Conservation (phyloP, 179 eudicot species). For the Amaranthus tricolor region DNA sequence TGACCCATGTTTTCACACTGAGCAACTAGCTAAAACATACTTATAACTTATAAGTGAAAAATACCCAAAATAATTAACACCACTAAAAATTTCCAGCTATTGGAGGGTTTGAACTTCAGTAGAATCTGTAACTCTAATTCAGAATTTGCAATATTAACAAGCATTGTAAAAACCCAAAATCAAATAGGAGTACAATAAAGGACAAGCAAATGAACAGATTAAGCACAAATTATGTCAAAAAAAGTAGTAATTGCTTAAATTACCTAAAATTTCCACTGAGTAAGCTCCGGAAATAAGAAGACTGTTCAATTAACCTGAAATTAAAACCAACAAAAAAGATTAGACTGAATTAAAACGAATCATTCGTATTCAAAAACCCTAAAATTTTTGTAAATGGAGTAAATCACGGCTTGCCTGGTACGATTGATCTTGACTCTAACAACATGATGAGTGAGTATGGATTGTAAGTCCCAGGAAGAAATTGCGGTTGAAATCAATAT, state of each 20-base stretch:
- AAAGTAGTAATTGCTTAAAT: too few relatives aligned
- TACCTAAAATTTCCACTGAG: conserved; percentile 71
- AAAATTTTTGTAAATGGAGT: neutral
- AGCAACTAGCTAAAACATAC: too few relatives aligned
- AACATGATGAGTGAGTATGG: conserved; percentile 42
- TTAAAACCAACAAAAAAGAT: neutral
- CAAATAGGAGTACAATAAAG: neutral
- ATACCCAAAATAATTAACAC: too few relatives aligned
- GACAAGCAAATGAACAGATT: neutral
- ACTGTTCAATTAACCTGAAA: conserved; percentile 59
- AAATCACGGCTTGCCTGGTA: conserved; percentile 30
- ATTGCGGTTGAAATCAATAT: conserved; percentile 43
- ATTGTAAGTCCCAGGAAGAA: conserved; percentile 47
- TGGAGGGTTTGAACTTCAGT: too few relatives aligned
- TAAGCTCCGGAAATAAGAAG: conserved; percentile 67
- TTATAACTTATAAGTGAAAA: too few relatives aligned
- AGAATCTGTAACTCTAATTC: too few relatives aligned
- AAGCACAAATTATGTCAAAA: neutral
- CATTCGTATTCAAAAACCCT: neutral
- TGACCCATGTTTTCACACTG: too few relatives aligned
- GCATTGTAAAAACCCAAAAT: neutral
- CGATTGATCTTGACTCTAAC: conserved; percentile 45
- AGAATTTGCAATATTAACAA: too few relatives aligned
- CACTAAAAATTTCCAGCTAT: too few relatives aligned
- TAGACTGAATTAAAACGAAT: neutral